Conservation (phyloP, 345 rosid genomes). For the Populus simonii region DNA sequence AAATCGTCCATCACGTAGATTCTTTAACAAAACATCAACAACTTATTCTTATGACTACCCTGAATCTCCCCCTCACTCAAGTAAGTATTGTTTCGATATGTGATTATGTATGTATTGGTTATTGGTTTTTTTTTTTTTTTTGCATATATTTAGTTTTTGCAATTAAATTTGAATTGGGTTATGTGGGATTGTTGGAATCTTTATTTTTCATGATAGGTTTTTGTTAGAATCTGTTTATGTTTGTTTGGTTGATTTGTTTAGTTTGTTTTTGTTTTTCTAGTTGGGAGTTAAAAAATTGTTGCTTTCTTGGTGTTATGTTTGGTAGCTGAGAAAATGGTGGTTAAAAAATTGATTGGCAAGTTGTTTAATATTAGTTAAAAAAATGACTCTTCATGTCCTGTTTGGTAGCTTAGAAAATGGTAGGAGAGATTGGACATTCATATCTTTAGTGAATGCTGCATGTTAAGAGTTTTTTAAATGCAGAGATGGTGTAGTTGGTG, state of each 20-base stretch:
- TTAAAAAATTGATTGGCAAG: no score
- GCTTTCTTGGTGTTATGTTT: not conserved
- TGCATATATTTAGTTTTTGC: not conserved
- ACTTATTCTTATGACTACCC: not conserved
- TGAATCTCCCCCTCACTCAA: not conserved
- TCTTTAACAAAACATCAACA: not conserved
- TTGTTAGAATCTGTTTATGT: not conserved
- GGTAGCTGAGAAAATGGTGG: not conserved
- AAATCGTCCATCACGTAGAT: slow-evolving; percentile 21
- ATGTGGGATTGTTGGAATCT: not conserved
- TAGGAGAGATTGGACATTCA: not conserved
- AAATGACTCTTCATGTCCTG: no score
- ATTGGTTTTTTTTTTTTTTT: not conserved
- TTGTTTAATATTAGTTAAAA: no score
- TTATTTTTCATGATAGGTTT: slow-evolving; percentile 2
- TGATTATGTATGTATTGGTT: not conserved
- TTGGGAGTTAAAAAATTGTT: no score
- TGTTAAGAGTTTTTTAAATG: not conserved
- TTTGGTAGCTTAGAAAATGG: not conserved
- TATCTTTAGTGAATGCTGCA: not conserved
- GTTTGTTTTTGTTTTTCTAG: not conserved
- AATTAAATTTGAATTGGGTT: not conserved
- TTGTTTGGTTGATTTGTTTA: not conserved
- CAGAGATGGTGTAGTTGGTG: not conserved
- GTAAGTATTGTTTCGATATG: not conserved